Evolutionary conservation across 257 asterid genomes (phyloP).

Genomic region (Solanum stenotomum): DNA sequence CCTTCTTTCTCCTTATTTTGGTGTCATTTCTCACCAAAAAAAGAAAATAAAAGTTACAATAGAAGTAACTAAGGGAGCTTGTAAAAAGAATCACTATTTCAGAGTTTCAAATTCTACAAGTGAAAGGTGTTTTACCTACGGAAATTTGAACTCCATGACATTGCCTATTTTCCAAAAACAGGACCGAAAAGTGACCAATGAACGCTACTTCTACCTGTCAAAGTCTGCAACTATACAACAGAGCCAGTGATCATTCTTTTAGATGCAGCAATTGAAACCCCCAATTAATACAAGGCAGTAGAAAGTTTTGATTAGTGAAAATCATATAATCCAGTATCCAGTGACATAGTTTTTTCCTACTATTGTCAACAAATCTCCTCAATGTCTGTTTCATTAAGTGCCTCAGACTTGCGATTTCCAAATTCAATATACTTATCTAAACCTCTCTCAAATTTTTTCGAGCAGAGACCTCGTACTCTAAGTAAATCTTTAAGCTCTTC

Average conservation of each 20-base stretch:
- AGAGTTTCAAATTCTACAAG: neutral
- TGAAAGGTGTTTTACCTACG: neutral
- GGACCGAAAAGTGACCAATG: neutral
- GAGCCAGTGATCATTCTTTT: neutral
- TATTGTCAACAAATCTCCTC: neutral
- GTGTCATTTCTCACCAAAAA: neutral
- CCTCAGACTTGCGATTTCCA: neutral
- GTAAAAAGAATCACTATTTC: neutral
- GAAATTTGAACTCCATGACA: neutral
- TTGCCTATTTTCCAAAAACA: neutral
- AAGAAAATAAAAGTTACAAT: neutral
- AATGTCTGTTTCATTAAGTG: neutral
- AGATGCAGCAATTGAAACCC: neutral
- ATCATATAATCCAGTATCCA: neutral
- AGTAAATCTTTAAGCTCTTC: slow-evolving; percentile 19
- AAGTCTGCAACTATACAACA: neutral
- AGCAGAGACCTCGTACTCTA: slow-evolving; percentile 14
- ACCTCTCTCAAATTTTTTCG: slow-evolving; percentile 13
- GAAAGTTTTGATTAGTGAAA: neutral
- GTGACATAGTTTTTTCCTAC: neutral
- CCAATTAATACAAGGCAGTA: neutral
- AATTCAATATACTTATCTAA: slow-evolving; percentile 1
- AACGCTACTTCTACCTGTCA: neutral
- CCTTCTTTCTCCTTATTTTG: neutral
- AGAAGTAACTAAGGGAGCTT: neutral